Conservation (phyloP, 139 green algal species). For the Mychonastes homosphaera region DNA sequence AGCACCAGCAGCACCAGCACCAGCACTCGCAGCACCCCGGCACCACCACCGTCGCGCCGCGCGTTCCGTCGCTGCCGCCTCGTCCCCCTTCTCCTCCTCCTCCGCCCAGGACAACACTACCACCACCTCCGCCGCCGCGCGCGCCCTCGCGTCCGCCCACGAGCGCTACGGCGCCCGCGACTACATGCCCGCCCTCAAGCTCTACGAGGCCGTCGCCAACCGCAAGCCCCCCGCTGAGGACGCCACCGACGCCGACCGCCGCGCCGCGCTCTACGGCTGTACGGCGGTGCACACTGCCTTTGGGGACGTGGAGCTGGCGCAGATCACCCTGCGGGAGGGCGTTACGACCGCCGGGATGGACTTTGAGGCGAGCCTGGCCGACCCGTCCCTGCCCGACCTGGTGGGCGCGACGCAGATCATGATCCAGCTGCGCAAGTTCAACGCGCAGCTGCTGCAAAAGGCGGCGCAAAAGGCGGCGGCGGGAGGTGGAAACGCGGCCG, state of each 20-base stretch:
- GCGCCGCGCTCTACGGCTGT: slow-evolving; percentile 44
- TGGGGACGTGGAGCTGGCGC: slow-evolving; percentile 70
- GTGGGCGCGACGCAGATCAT: slow-evolving; percentile 43
- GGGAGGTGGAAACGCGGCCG: no score
- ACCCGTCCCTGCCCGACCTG: slow-evolving; percentile 41
- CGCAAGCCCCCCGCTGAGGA: no score
- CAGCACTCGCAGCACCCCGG: no score
- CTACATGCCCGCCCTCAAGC: slow-evolving; percentile 47
- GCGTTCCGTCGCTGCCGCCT: no score
- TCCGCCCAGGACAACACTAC: no score
- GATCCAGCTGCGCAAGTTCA: slow-evolving; percentile 67
- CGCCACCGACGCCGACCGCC: slow-evolving; percentile 28
- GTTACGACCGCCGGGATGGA: slow-evolving; percentile 37
- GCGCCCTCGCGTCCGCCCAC: no score
- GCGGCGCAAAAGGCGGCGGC: no score
- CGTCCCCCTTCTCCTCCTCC: no score
- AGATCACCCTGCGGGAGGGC: slow-evolving; percentile 53
- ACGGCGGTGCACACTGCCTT: slow-evolving; percentile 60
- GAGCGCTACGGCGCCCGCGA: slow-evolving; percentile 38
- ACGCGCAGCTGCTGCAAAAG: no score
- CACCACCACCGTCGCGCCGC: no score
- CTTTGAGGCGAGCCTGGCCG: slow-evolving; percentile 35
- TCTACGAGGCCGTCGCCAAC: slow-evolving; percentile 50
- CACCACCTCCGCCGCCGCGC: no score
- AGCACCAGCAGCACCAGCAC: no score